These are phyloP conservation scores for Stylosanthes scabra DNA, from an alignment of 331 rosid genomes.

Conservation along the genomic window DNA sequence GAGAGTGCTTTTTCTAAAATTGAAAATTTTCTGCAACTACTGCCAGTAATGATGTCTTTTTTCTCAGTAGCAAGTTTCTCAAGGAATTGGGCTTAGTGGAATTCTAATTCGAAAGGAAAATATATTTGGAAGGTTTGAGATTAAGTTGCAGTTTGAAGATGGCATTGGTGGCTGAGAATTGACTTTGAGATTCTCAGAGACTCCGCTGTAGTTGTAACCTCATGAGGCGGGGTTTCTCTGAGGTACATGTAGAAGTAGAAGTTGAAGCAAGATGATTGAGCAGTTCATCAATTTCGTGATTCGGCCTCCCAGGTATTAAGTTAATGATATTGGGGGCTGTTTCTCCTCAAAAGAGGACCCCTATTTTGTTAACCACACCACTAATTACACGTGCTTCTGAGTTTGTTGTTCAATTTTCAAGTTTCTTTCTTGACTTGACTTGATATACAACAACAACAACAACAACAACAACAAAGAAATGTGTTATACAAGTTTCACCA, in stretches of 20 bases:
- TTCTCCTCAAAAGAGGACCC: slow-evolving; percentile 28
- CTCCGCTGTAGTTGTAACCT: slow-evolving; percentile 29
- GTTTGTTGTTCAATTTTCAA: not conserved
- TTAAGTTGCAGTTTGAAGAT: slow-evolving; percentile 37
- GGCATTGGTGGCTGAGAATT: slow-evolving; percentile 37
- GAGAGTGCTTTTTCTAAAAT: slow-evolving; percentile 37
- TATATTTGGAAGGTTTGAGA: slow-evolving; percentile 29
- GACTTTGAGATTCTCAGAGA: slow-evolving; percentile 38
- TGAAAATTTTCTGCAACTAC: slow-evolving; percentile 17
- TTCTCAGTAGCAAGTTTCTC: slow-evolving; percentile 36
- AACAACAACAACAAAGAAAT: no score
- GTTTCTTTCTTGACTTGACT: slow-evolving; percentile 22
- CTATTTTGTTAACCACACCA: slow-evolving; percentile 18
- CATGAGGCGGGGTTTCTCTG: slow-evolving; percentile 60
- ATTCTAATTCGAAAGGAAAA: slow-evolving; percentile 15
- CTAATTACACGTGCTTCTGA: not conserved
- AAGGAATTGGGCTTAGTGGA: slow-evolving; percentile 31
- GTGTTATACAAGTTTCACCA: slow-evolving; percentile 15
- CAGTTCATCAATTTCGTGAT: slow-evolving; percentile 96
- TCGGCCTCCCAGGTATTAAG: slow-evolving; percentile 95
- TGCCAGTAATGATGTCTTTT: slow-evolving; percentile 2
- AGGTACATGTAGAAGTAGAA: slow-evolving; percentile 29
- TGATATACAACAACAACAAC: no score
- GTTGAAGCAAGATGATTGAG: slow-evolving; percentile 77
- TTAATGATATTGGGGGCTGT: slow-evolving; percentile 36